Conservation (phyloP, 2,329 filamentous ascomycete species). For the Canariomyces notabilis region DNA sequence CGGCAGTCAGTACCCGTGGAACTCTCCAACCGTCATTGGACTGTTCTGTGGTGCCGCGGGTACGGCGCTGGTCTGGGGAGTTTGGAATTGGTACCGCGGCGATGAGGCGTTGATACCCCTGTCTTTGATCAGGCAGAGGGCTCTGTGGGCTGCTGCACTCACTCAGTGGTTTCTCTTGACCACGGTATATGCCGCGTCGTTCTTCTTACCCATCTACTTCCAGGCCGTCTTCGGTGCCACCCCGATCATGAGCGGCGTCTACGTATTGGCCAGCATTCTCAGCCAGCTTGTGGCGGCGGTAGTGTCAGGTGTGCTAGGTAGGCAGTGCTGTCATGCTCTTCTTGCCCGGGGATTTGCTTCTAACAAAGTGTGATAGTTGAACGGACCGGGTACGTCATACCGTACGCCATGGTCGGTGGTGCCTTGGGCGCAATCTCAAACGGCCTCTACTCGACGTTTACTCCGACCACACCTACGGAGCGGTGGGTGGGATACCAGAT, state of each 20-base stretch:
- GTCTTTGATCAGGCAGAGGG: constrained; percentile 21
- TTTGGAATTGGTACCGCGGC: constrained; percentile 37
- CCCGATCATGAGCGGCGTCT: constrained; percentile 32
- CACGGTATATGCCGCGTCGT: constrained; percentile 23
- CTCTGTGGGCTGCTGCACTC: constrained; percentile 24
- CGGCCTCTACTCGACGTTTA: constrained; percentile 21
- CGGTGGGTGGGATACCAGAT: constrained; percentile 25
- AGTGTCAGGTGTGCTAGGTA: constrained; percentile 24
- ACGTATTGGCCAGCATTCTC: constrained; percentile 28
- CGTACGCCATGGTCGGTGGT: constrained; percentile 19
- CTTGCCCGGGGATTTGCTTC: not conserved
- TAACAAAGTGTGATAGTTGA: constrained; percentile 18
- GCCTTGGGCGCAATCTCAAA: constrained; percentile 19
- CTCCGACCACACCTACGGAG: constrained; percentile 12
- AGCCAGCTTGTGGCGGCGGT: constrained; percentile 24
- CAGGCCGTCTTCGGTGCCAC: constrained; percentile 30
- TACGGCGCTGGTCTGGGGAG: constrained; percentile 31
- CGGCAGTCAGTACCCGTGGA: constrained; percentile 36
- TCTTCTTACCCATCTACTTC: constrained; percentile 36
- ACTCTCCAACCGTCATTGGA: constrained; percentile 35
- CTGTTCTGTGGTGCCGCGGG: constrained; percentile 36
- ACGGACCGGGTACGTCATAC: constrained; percentile 22
- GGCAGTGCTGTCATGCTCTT: constrained; percentile 5
- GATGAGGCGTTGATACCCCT: constrained; percentile 28
- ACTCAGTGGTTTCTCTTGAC: constrained; percentile 23